Percentiles rank a stretch among this genome's conserved stretches.
phyloP scores from a whole-genome alignment of 805 yeast genomes.

The Saccharomycopsis vini region DNA sequence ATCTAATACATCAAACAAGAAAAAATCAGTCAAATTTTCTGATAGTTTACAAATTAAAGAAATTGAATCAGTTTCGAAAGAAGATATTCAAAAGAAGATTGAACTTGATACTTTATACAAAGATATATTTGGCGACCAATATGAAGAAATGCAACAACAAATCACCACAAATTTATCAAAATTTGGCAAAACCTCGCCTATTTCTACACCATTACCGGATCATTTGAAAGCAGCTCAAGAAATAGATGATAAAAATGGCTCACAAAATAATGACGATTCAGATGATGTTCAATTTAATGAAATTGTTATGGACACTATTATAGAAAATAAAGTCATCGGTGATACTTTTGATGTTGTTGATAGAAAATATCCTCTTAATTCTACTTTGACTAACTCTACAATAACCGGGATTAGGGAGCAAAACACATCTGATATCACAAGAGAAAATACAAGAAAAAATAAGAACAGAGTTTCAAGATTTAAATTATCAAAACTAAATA shows the following conservation, averaged over 20 bases:
- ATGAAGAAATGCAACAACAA: conserved; percentile 10
- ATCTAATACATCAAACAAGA: no score
- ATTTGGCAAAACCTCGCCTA: conserved; percentile 1
- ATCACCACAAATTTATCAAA: conserved; percentile 7
- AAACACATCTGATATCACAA: conserved; percentile 1
- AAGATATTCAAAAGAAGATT: neutral
- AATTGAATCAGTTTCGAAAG: neutral
- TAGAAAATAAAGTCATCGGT: conserved; percentile 8
- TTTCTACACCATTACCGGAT: neutral
- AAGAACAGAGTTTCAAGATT: conserved; percentile 12
- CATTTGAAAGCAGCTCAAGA: neutral
- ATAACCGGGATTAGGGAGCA: no score
- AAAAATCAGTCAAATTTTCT: conserved; percentile 15
- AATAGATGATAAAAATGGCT: neutral
- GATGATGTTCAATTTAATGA: conserved; percentile 10
- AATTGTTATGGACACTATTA: conserved; percentile 13
- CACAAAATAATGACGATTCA: neutral
- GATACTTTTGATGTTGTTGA: neutral
- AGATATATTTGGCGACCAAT: conserved; percentile 18
- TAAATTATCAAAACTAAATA: conserved; percentile 5
- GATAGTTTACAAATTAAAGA: conserved; percentile 13
- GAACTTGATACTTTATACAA: conserved; percentile 15
- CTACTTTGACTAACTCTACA: no score
- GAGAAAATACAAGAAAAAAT: conserved; percentile 13
- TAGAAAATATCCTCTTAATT: neutral